phyloP scores from a whole-genome alignment of 441 rosid species.

The Eugenia klotzschiana region DNA sequence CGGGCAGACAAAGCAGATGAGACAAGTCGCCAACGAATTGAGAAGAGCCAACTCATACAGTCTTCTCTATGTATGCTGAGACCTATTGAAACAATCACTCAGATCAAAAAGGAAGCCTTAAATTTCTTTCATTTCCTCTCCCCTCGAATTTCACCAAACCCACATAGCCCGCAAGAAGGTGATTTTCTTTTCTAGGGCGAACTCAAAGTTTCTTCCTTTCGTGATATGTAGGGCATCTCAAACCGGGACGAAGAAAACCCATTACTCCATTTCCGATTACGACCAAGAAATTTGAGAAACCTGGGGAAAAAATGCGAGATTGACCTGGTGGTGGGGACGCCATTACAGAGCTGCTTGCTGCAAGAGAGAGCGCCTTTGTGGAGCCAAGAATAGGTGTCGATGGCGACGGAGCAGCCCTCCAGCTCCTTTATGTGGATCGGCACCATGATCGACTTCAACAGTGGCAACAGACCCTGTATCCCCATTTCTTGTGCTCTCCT shows the following conservation, averaged over 20 bases:
- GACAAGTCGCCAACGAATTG: not conserved
- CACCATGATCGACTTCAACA: conserved; percentile 67
- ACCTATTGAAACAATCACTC: not conserved
- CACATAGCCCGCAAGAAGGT: not conserved
- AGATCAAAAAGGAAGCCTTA: not conserved
- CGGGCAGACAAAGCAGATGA: not conserved
- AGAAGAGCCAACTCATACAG: not conserved
- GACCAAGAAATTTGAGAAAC: not conserved
- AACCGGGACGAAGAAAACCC: not conserved
- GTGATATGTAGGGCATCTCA: rapidly evolving
- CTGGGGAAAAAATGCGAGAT: not conserved
- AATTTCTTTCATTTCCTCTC: not conserved
- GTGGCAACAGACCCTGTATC: conserved; percentile 83
- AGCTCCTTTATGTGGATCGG: conserved; percentile 67
- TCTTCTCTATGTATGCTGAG: not conserved
- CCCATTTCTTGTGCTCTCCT: conserved; percentile 32
- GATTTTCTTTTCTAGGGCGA: not conserved
- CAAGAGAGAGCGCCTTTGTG: conserved; percentile 87
- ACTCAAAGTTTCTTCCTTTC: not conserved
- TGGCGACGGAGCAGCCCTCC: conserved; percentile 61
- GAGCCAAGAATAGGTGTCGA: conserved; percentile 92
- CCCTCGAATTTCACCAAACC: not conserved
- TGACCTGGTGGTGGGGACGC: conserved; percentile 60
- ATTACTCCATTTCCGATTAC: not conserved
- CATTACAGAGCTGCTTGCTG: conserved; percentile 74